Evolutionary conservation across 2,329 filamentous ascomycete species (phyloP).

Genomic region (Whalleya microplaca): DNA sequence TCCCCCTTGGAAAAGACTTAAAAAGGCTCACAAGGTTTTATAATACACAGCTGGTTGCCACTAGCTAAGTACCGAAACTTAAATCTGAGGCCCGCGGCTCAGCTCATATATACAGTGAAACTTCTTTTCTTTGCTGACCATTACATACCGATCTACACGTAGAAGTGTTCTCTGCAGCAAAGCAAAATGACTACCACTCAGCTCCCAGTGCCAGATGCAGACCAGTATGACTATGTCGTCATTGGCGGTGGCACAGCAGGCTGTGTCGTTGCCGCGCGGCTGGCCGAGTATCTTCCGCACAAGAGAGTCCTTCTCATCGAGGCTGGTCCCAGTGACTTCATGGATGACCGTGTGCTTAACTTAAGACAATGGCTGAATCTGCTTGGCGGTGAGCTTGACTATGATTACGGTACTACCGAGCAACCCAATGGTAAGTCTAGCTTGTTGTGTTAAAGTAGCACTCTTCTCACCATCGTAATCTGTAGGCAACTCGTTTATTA

Average conservation of each 20-base stretch:
- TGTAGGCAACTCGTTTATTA: conserved; percentile 84
- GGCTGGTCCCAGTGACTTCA: conserved; percentile 86
- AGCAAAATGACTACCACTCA: conserved; percentile 61
- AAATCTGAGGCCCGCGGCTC: conserved; percentile 8
- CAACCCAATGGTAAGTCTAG: conserved; percentile 71
- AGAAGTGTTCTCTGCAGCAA: conserved; percentile 11
- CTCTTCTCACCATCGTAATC: conserved; percentile 28
- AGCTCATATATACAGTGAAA: neutral
- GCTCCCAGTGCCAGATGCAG: conserved; percentile 64
- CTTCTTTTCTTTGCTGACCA: neutral
- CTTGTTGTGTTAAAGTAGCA: conserved; percentile 5
- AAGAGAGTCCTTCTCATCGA: conserved; percentile 84
- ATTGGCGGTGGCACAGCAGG: conserved; percentile 86
- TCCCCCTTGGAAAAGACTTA: neutral
- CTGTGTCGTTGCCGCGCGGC: conserved; percentile 79
- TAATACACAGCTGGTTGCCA: conserved; percentile 4
- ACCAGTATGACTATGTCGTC: conserved; percentile 81
- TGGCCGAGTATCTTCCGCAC: conserved; percentile 81
- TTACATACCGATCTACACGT: neutral
- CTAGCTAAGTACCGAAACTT: conserved; percentile 2
- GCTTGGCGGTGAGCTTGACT: conserved; percentile 86
- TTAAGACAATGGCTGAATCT: conserved; percentile 86
- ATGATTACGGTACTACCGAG: conserved; percentile 87
- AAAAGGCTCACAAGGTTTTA: neutral
- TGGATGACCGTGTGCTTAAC: conserved; percentile 83